phyloP scores from a whole-genome alignment of 2,329 filamentous ascomycete species.

The Emergomyces pasteurianus region DNA sequence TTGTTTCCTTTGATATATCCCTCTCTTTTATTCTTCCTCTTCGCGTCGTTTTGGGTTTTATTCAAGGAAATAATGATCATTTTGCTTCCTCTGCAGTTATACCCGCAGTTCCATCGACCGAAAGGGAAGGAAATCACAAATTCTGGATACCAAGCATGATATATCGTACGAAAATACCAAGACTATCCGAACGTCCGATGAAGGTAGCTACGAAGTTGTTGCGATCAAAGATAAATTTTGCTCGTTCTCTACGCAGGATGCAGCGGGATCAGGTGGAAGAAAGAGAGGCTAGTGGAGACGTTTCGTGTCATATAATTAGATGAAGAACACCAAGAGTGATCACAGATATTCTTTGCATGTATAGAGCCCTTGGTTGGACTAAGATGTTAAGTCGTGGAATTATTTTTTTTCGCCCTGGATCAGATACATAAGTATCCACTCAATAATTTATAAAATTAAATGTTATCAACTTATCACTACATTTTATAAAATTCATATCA shows the following conservation, averaged over 20 bases:
- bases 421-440: no score
- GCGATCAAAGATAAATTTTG: conserved; percentile 91
- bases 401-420: not conserved
- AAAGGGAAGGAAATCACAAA: conserved; percentile 62
- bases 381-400: not conserved
- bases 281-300: not conserved
- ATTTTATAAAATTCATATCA: no score
- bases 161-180: conserved; percentile 70
- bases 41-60: not conserved
- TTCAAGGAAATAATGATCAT: not conserved
- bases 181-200: conserved; percentile 72
- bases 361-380: not conserved
- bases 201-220: conserved; percentile 95
- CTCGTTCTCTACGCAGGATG: conserved; percentile 64
- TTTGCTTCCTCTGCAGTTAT: conserved; percentile 40
- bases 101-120: conserved; percentile 77
- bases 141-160: conserved; percentile 86
- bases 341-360: not conserved
- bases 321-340: not conserved
- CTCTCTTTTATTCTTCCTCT: not conserved
- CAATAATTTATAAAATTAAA: no score
- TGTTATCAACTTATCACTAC: no score
- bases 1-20: not conserved
- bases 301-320: not conserved
- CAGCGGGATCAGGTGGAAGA: conserved; percentile 27